Percentiles rank a stretch among this genome's conserved stretches.
phyloP scores from a whole-genome alignment of 495 filamentous ascomycete genomes.

The Lineolata rhizophorae region DNA sequence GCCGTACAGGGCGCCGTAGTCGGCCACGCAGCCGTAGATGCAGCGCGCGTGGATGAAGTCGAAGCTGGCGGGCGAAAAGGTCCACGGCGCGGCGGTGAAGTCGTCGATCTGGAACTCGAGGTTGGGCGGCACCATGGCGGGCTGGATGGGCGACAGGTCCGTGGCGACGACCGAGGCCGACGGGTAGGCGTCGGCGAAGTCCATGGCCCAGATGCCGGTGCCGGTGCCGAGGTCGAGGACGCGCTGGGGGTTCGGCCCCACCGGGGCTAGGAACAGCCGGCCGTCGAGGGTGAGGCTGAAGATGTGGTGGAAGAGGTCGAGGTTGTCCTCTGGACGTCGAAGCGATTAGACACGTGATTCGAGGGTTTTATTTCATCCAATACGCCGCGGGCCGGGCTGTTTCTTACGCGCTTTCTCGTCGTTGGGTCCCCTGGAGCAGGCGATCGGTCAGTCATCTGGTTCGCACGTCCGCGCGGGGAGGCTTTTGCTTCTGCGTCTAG shows the following conservation, averaged over 20 bases:
- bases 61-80: slow-evolving; percentile 21
- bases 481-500: no score
- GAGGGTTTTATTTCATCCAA: not conserved
- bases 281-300: slow-evolving; percentile 30
- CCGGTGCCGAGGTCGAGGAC: slow-evolving; percentile 51
- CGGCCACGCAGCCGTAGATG: slow-evolving; percentile 25
- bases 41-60: slow-evolving; percentile 35
- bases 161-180: slow-evolving; percentile 10
- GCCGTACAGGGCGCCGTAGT: slow-evolving; percentile 16
- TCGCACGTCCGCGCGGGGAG: no score
- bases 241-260: slow-evolving; percentile 30
- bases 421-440: slow-evolving; percentile 13
- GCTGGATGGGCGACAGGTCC: slow-evolving; percentile 3
- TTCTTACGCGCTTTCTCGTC: slow-evolving; percentile 8
- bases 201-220: slow-evolving; percentile 14
- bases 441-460: no score
- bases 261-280: slow-evolving; percentile 35
- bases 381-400: no score
- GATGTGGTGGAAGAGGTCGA: slow-evolving; percentile 28
- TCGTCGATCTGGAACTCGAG: slow-evolving; percentile 31
- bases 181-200: not conserved
- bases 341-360: not conserved
- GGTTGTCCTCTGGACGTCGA: slow-evolving; percentile 17
- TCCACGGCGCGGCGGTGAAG: slow-evolving; percentile 23
- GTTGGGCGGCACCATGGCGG: slow-evolving; percentile 22